Base-by-base conservation (phyloP, 2,329 filamentous ascomycete genomes). In the Passalora sequoiae region DNA sequence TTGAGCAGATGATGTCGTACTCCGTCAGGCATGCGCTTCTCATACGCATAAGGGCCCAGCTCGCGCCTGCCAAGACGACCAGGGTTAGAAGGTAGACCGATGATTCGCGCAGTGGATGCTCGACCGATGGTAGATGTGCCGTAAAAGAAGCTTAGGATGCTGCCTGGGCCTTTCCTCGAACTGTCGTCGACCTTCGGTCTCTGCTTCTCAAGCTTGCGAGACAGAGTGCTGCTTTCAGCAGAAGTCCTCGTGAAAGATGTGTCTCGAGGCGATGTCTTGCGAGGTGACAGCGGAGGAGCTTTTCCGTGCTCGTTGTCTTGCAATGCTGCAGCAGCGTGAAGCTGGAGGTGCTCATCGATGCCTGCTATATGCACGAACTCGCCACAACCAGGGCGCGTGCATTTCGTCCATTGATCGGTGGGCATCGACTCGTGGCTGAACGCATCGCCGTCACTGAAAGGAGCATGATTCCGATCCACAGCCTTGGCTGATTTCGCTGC, bases 1-100 rank as follows among this genome's bases (percentile, higher is more conserved):
- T 63, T 59, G 17, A 64, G 57, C 8, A 73, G 63, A 37, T 64
- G 60, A 12, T 66, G 59, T 29, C 67, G 64, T 1, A 73, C 63
- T 58, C 65, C 63, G 22, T 44, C 55, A 4, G 70, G 70, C 70
- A 73, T 73, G 24, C 55, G 56, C 9, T 68, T 62, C 48, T 73
- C 70, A 56, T 61, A 71, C 0, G 70, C 70, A 53, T 72, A 59
- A 9, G 70, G 70, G n/a, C 70, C 70, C 4, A 73, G 63, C 48
- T 72, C 70, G 4, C 57, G 57, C 57, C 62, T 66, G 58, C 71
- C 53, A 4, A 50, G 22, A 13, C 59, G 41, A 13, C 56, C 57
- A 9, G 51, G 50, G 2, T 47, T 47, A 17, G 16, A 33, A n/a
- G 52, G 50, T 8, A 40, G 39, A 9, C 21, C 32, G 6, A 48